Evolutionary conservation across 2,329 filamentous ascomycete genomes (phyloP).

Genomic region (Aspergillus sp.): DNA sequence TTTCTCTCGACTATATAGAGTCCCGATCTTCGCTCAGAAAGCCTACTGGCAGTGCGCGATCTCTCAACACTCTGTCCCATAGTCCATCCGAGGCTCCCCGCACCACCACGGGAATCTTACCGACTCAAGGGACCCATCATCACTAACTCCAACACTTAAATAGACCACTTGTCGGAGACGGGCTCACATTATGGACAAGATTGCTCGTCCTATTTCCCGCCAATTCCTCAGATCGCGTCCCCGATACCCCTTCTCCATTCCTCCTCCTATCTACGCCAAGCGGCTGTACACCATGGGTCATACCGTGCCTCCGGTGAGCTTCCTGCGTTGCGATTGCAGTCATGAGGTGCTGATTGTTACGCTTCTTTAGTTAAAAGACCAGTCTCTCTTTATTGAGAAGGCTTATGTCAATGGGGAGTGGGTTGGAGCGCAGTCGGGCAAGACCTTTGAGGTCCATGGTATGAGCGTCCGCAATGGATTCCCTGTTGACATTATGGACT

Average conservation of each 20-base stretch:
- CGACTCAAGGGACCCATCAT: conserved; percentile 1
- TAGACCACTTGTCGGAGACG: background rate
- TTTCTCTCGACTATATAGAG: background rate
- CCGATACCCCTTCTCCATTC: conserved; percentile 37
- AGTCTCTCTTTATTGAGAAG: conserved; percentile 79
- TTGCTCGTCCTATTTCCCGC: conserved; percentile 35
- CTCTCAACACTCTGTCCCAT: conserved; percentile 9
- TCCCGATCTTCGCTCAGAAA: background rate
- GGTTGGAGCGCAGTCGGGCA: conserved; percentile 78
- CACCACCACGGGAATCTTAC: background rate
- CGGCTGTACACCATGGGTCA: conserved; percentile 44
- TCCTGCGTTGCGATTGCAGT: background rate
- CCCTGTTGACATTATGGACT: background rate
- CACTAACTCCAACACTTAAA: background rate
- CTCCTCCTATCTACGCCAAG: conserved; percentile 29
- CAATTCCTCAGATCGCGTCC: conserved; percentile 35
- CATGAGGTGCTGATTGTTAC: conserved; percentile 6
- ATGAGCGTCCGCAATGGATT: conserved; percentile 14
- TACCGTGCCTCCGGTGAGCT: conserved; percentile 39
- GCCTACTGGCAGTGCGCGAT: conserved; percentile 3
- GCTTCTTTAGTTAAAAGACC: conserved; percentile 62
- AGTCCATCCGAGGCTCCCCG: conserved; percentile 3
- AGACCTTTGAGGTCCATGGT: conserved; percentile 87
- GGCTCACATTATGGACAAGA: conserved; percentile 29
- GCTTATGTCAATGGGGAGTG: conserved; percentile 91